phyloP scores from a whole-genome alignment of 805 yeast species.

The Myxozyma lipomycoides region DNA sequence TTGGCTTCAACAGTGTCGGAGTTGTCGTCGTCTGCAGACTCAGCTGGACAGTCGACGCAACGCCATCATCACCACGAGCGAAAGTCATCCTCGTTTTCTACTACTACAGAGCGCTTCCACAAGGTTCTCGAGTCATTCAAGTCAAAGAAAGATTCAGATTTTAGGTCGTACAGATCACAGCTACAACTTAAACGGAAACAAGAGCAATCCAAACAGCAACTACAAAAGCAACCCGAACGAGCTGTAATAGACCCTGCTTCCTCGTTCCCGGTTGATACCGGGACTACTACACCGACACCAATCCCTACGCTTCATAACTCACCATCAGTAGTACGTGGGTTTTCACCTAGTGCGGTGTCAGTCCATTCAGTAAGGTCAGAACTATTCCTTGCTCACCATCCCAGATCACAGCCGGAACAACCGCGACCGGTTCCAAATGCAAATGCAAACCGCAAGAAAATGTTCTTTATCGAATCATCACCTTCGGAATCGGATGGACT shows the following conservation, averaged over 20 bases:
- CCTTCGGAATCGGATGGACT: slow-evolving; percentile 38
- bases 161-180: slow-evolving; percentile 3
- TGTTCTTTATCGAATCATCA: slow-evolving; percentile 41
- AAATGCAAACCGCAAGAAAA: slow-evolving; percentile 26
- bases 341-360: slow-evolving; percentile 39
- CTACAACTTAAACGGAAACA: slow-evolving; percentile 1
- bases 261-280: no score
- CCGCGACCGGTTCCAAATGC: neutral
- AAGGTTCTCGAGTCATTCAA: slow-evolving; percentile 30
- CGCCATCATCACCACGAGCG: slow-evolving; percentile 13
- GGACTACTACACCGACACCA: neutral
- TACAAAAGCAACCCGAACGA: neutral
- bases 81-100: neutral
- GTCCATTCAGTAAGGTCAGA: slow-evolving; percentile 32
- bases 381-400: slow-evolving; percentile 8
- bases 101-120: slow-evolving; percentile 31
- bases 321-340: slow-evolving; percentile 38
- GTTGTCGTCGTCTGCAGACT: slow-evolving; percentile 12
- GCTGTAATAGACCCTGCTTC: neutral
- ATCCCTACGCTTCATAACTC: slow-evolving; percentile 1
- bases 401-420: neutral
- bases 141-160: slow-evolving; percentile 15
- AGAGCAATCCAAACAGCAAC: neutral
- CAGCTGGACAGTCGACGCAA: slow-evolving; percentile 6
- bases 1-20: neutral